Base-by-base conservation (phyloP, 352 stramenopile genomes). In the Pythium scleroteichum region DNA sequence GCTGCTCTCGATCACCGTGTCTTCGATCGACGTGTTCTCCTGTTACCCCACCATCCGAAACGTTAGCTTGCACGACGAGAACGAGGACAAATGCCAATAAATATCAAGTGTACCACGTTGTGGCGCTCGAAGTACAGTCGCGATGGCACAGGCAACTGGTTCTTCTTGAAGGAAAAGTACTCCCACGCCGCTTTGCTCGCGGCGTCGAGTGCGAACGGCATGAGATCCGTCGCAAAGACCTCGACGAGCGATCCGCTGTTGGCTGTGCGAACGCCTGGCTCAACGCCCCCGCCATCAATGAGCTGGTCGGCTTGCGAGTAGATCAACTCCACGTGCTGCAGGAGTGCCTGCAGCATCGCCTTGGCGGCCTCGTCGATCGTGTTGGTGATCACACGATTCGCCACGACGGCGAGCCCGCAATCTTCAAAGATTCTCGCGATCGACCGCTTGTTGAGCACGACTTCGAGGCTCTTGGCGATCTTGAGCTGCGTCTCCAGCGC, bases 401-500 rank as follows among this genome's bases (percentile, higher is more conserved):
- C 26, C n/a, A 48, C 22, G 20, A 54, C 14, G 1, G 19, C 29
- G 27, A 51, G 44, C 19, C 42, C 29, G 24, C 14, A 26, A 27
- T 32, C 29, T 2, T 52, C 53, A 19, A 61, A 32, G 19, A n/a
- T 45, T 10, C 40, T 22, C 7, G 23, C 38, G n/a, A 51, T n/a
- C 4, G 52, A 17, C 14, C 58, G 64, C 44, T 78, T 74, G 50
- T 67, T 50, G 22, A 83, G 55, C 1, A 79, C 38, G 14, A 44
- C 38, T 51, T 76, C 73, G 29, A 85, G 71, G 32, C 68, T 73
- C 54, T 63, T 69, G 5, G 70, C 62, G 42, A 82, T 26, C 46
- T 82, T 73, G 46, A 78, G 58, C 58, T 85, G 75, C 6, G 61
- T 70, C 47, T 80, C 73, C 2, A 87, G 64, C 23, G 77, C 68